These are phyloP conservation scores for Globisporangium yorkense DNA, from an alignment of 352 stramenopile species.

Conservation along the genomic window DNA sequence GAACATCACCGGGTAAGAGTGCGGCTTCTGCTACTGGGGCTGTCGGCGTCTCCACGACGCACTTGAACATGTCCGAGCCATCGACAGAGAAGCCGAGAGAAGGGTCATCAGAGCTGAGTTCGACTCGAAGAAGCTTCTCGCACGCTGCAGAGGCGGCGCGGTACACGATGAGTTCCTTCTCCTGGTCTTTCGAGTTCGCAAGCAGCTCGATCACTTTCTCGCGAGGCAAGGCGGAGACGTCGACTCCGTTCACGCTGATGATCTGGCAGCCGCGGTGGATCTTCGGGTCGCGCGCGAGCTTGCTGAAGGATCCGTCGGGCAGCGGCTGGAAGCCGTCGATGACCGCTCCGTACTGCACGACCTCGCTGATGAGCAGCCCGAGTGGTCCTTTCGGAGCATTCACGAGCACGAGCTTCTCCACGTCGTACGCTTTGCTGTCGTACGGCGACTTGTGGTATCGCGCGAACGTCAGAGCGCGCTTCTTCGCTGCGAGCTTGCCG, in stretches of 20 bases:
- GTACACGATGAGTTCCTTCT: conserved; percentile 59
- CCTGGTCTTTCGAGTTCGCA: conserved; percentile 26
- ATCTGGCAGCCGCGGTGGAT: conserved; percentile 54
- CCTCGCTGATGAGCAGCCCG: conserved; percentile 39
- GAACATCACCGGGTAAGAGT: conserved; percentile 25
- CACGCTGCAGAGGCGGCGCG: conserved; percentile 21
- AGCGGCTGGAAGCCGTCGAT: conserved; percentile 44
- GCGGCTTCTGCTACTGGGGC: conserved; percentile 6
- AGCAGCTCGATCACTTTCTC: conserved; percentile 35
- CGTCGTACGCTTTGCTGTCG: conserved; percentile 28
- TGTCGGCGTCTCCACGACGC: conserved; percentile 24
- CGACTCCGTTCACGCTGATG: conserved; percentile 41
- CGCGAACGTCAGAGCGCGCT: conserved; percentile 39
- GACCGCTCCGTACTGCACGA: conserved; percentile 32
- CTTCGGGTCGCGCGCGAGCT: conserved; percentile 23
- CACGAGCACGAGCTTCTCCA: conserved; percentile 47
- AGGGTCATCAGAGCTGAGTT: conserved; percentile 14
- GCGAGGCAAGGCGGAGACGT: conserved; percentile 31
- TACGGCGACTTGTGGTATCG: conserved; percentile 31
- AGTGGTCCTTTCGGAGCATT: conserved; percentile 36
- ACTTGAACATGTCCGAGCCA: conserved; percentile 30
- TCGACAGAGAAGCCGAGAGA: conserved; percentile 25
- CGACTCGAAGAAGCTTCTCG: conserved; percentile 21
- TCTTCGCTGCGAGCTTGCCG: conserved; percentile 30
- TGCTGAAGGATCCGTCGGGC: conserved; percentile 28